These are phyloP conservation scores for Fusarium siculi DNA, from an alignment of 2,329 filamentous ascomycete genomes.

Conservation along the genomic window DNA sequence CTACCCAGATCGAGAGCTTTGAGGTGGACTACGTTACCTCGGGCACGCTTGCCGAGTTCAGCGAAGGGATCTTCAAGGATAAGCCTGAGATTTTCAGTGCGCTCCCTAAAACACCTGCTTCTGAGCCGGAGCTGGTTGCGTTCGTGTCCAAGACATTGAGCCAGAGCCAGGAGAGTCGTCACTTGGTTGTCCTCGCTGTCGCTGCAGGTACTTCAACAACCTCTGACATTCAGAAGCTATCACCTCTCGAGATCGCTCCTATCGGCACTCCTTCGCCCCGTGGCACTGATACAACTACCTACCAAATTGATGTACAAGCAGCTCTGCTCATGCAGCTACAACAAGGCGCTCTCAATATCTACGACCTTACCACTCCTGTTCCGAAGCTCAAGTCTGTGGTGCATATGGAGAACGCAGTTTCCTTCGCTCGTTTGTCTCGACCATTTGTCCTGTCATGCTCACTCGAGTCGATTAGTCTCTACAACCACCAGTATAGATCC, in stretches of 20 bases:
- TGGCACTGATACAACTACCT: slow-evolving; percentile 46
- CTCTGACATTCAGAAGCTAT: slow-evolving; percentile 49
- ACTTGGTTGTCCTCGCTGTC: slow-evolving; percentile 49
- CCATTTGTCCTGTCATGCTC: slow-evolving; percentile 74
- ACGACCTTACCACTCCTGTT: slow-evolving; percentile 70
- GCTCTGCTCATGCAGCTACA: slow-evolving; percentile 72
- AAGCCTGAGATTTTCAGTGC: slow-evolving; percentile 63
- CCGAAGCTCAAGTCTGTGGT: slow-evolving; percentile 69
- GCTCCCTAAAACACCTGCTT: slow-evolving; percentile 59
- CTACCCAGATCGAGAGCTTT: slow-evolving; percentile 50
- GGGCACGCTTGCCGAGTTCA: slow-evolving; percentile 58
- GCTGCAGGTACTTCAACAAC: slow-evolving; percentile 39
- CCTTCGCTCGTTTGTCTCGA: slow-evolving; percentile 74
- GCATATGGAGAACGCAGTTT: slow-evolving; percentile 62
- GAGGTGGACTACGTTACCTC: slow-evolving; percentile 62
- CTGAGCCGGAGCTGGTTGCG: slow-evolving; percentile 63
- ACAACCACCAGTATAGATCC: slow-evolving; percentile 75
- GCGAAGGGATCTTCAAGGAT: slow-evolving; percentile 66
- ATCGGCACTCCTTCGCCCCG: slow-evolving; percentile 43
- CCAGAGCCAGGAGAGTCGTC: slow-evolving; percentile 44
- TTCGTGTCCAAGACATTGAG: slow-evolving; percentile 57
- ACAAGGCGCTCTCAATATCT: slow-evolving; percentile 65
- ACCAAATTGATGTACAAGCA: slow-evolving; percentile 70
- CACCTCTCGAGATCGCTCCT: slow-evolving; percentile 54
- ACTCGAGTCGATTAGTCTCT: slow-evolving; percentile 65